These are phyloP conservation scores for Mycosphaerella arachidis DNA, from an alignment of 2,329 filamentous ascomycete species.

Conservation along the genomic window DNA sequence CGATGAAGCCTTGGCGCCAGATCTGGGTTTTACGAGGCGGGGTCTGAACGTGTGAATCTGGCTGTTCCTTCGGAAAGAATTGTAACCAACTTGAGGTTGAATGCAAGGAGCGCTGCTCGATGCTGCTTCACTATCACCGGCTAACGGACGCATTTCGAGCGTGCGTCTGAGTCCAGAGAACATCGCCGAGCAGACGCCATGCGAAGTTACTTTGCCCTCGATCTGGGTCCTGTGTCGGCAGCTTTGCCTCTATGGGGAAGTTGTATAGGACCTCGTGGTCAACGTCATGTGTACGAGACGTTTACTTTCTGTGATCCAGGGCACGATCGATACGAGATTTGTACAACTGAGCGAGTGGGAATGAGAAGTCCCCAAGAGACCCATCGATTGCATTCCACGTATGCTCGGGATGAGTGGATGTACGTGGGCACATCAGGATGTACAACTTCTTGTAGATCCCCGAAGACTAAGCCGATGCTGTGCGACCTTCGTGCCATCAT, in stretches of 20 bases:
- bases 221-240: not conserved
- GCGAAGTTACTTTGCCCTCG: not conserved
- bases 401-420: no score
- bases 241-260: not conserved
- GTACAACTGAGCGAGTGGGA: not conserved
- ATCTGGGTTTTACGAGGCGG: not conserved
- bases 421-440: no score
- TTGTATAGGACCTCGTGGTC: not conserved
- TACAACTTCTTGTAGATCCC: no score
- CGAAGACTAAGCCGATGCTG: no score
- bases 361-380: not conserved
- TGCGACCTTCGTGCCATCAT: no score
- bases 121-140: not conserved
- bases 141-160: no score
- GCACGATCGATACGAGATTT: not conserved
- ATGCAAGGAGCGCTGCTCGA: not conserved
- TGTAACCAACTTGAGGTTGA: not conserved
- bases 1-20: not conserved
- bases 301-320: not conserved
- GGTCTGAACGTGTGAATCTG: not conserved
- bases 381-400: no score
- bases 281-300: not conserved
- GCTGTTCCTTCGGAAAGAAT: not conserved
- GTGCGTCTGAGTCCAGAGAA: not conserved
- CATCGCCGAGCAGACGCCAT: not conserved